Conservation (phyloP, 1,284 basidiomycete genomes). For the Pulchroboletus neoregius region DNA sequence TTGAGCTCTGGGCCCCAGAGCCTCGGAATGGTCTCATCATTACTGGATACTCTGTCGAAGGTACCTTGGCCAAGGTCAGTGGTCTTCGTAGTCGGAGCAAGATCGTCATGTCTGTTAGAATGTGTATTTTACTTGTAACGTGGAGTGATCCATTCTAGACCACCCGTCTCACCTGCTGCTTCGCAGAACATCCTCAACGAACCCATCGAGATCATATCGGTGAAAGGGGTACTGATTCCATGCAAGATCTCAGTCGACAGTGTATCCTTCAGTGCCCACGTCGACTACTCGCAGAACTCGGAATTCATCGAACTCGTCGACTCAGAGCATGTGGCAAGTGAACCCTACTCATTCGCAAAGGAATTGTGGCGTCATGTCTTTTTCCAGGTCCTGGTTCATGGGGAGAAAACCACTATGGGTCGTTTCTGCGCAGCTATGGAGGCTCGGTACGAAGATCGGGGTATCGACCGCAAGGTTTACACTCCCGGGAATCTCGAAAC, state of each 20-base stretch:
- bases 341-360: not conserved
- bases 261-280: conserved; percentile 96
- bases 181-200: conserved; percentile 79
- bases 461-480: conserved; percentile 94
- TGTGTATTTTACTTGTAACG: conserved; percentile 28
- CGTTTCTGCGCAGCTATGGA: conserved; percentile 84
- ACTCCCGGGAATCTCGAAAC: conserved; percentile 92
- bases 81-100: not conserved
- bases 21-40: conserved; percentile 92
- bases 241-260: conserved; percentile 92
- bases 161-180: conserved; percentile 8
- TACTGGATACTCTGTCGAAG: conserved; percentile 97
- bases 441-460: conserved; percentile 79
- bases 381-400: conserved; percentile 85
- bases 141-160: conserved; percentile 8
- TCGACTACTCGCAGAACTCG: conserved; percentile 94
- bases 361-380: conserved; percentile 2
- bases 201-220: conserved; percentile 80
- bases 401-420: conserved; percentile 91
- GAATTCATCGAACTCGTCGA: conserved; percentile 94
- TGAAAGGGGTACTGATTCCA: conserved; percentile 83
- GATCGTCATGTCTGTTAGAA: not conserved
- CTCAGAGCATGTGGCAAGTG: conserved; percentile 85
- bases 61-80: conserved; percentile 94
- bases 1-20: conserved; percentile 96